phyloP scores from a whole-genome alignment of 805 yeast genomes.

The Ogataea pini region DNA sequence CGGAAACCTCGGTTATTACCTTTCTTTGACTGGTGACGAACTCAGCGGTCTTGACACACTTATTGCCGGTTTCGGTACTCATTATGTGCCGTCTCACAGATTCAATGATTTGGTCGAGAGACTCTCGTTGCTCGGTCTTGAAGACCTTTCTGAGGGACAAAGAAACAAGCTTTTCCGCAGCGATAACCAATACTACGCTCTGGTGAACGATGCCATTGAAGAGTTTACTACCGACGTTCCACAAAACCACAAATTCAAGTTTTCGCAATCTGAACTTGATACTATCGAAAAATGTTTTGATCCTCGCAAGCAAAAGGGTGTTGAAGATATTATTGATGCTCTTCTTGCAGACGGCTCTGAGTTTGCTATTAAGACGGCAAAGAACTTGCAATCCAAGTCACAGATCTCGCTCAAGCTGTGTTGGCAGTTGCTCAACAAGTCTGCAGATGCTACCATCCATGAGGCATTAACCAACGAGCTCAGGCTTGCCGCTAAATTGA shows the following conservation, averaged over 20 bases:
- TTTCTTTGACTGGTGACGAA: conserved; percentile 83
- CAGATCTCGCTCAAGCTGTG: conserved; percentile 78
- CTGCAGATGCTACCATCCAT: conserved; percentile 56
- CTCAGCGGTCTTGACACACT: conserved; percentile 80
- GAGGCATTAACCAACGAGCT: conserved; percentile 74
- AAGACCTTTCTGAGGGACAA: conserved; percentile 21
- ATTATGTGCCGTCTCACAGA: conserved; percentile 71
- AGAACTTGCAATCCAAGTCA: conserved; percentile 64
- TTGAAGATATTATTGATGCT: conserved; percentile 57
- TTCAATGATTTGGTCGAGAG: conserved; percentile 63
- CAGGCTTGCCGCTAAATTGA: conserved; percentile 73
- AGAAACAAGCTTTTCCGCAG: conserved; percentile 21
- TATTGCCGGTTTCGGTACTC: conserved; percentile 85
- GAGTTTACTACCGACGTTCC: conserved; percentile 77
- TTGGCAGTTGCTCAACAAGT: conserved; percentile 64
- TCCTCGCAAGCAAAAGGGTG: conserved; percentile 37
- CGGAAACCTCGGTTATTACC: conserved; percentile 79
- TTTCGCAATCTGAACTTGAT: conserved; percentile 53
- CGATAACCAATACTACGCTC: conserved; percentile 46
- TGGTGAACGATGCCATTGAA: conserved; percentile 72
- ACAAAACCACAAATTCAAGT: conserved; percentile 57
- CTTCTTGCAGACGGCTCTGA: conserved; percentile 56
- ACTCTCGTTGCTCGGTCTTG: conserved; percentile 56
- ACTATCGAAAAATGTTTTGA: conserved; percentile 72
- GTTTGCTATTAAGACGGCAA: conserved; percentile 63